Evolutionary conservation across 176 grass and related monocot genomes (phyloP), one percentile per base, ranked within the genome.

Genomic region (Oryza nivara): DNA sequence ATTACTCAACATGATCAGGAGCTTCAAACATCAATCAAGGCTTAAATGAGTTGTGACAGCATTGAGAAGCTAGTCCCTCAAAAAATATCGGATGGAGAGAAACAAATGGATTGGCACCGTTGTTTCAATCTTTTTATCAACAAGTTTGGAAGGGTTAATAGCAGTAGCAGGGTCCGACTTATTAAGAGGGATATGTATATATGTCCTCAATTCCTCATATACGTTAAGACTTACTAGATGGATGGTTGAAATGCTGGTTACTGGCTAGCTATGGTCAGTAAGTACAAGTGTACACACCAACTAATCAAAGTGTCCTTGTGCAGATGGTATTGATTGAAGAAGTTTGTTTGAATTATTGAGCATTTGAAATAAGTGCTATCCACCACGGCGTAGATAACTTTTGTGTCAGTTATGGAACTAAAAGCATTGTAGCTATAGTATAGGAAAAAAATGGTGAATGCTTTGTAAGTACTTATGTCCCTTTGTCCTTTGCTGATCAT

Each of bases 381-480:
- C 20, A 8, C 45, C 73, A 65, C 68, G 28, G 30, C 32, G 20
- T 65, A 64, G 2, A 51, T 82, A 30, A 85, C 32, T 44, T 51
- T 70, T 30, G 10, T 65, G 45, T 46, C 20, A 88, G 32, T 47
- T 82, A 17, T 28, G 13, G 47, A 48, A 49, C 49, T 20, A 26
- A 76, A 34, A 51, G 61, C 19, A 81, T 67, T 5, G 16, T 28
- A 72, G 51, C 61, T 9, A 11, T 47, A 68, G 36, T 56, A 83
- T 60, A 47, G 11, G 30, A 32, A 83, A 86, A 83, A 69, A 26
- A 74, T 69, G 46, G 25, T 48, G 49, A 16, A 4, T 76, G 16
- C 40, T 20, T 23, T 19, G 4, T 17, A 43, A 49, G 34, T 64
- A 82, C 19, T 6, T 9, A 23, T 83, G 15, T 72, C 45, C 4